Conservation (phyloP, 768 basidiomycete species). For the Myochromella boudieri region DNA sequence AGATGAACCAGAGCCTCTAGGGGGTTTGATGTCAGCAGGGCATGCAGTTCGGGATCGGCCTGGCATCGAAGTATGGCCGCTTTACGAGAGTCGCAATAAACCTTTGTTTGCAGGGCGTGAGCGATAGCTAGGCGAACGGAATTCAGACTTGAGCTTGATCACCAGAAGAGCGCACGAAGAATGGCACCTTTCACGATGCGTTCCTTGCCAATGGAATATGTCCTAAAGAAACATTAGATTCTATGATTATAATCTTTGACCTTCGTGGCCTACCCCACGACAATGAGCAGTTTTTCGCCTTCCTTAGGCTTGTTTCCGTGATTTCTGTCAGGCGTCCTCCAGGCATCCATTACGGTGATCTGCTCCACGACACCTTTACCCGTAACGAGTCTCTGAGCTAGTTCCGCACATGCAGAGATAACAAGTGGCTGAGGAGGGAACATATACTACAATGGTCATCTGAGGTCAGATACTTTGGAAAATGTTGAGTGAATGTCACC, state of each 20-base stretch:
- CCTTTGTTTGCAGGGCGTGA: slow-evolving; percentile 71
- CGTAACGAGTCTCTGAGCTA: slow-evolving; percentile 59
- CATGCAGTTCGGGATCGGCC: slow-evolving; percentile 78
- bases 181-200: slow-evolving; percentile 87
- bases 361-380: slow-evolving; percentile 33
- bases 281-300: slow-evolving; percentile 48
- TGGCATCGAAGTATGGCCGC: slow-evolving; percentile 81
- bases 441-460: slow-evolving; percentile 59
- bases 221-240: slow-evolving; percentile 42
- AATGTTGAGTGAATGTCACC: slow-evolving; percentile 30
- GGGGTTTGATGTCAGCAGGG: slow-evolving; percentile 76
- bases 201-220: slow-evolving; percentile 98
- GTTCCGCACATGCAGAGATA: slow-evolving; percentile 86
- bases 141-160: slow-evolving; percentile 3
- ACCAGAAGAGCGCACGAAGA: not conserved
- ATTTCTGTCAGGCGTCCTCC: slow-evolving; percentile 36
- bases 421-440: slow-evolving; percentile 97
- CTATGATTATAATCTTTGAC: not conserved
- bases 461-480: not conserved
- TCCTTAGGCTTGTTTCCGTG: slow-evolving; percentile 35
- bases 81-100: slow-evolving; percentile 90
- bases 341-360: slow-evolving; percentile 47
- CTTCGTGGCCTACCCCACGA: slow-evolving; percentile 60
- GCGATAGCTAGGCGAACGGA: slow-evolving; percentile 65
- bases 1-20: slow-evolving; percentile 80